phyloP scores from a whole-genome alignment of 176 grass and related monocot species.

The Oryza brachyantha region DNA sequence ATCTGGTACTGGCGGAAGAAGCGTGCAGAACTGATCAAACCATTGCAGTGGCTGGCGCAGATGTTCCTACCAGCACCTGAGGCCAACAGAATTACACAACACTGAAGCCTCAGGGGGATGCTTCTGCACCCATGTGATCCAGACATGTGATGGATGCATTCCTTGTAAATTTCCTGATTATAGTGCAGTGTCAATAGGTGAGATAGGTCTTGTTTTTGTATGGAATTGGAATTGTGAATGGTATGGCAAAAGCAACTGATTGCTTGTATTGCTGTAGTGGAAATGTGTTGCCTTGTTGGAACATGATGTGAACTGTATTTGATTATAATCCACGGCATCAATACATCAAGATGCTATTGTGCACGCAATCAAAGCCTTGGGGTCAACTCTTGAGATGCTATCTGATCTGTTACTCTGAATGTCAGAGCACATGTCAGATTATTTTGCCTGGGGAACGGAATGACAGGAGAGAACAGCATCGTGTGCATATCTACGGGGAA shows the following conservation, averaged over 20 bases:
- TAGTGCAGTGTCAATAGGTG: conserved; percentile 22
- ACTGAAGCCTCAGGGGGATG: conserved; percentile 9
- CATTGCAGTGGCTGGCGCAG: conserved; percentile 56
- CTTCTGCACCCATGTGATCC: conserved; percentile 19
- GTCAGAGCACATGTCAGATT: background rate
- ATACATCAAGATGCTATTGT: conserved; percentile 14
- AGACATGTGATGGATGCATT: background rate
- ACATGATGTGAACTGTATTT: background rate
- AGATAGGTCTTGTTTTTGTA: conserved; percentile 23
- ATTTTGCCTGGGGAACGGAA: background rate
- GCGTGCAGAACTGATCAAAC: conserved; percentile 51
- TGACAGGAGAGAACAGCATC: background rate
- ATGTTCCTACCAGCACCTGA: conserved; percentile 40
- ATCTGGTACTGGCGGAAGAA: conserved; percentile 93
- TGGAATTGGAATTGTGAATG: conserved; percentile 19
- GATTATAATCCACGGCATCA: background rate
- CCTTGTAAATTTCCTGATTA: conserved; percentile 33
- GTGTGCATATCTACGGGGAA: background rate
- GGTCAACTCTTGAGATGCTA: background rate
- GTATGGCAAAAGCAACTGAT: background rate
- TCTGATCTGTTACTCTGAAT: background rate
- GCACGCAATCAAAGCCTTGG: background rate
- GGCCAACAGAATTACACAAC: conserved; percentile 10
- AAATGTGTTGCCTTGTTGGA: conserved; percentile 17
- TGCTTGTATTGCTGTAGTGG: background rate